Evolutionary conservation across 2,329 filamentous ascomycete species (phyloP), one percentile per base, ranked within the genome.

Genomic region (Rasamsonia emersonii): DNA sequence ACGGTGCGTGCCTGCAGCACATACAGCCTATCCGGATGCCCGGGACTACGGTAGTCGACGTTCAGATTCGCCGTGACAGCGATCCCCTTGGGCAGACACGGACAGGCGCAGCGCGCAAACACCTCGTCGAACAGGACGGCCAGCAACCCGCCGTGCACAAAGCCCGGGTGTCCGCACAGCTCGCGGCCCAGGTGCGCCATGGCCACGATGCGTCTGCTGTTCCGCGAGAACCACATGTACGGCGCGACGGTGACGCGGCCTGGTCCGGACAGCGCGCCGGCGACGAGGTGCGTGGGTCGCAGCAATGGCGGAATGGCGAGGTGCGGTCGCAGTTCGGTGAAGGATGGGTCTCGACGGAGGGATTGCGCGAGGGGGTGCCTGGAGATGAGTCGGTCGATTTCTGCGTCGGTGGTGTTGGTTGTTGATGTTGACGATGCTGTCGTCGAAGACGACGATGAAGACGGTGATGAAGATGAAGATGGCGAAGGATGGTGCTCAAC

Each of bases 231-330:
- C 46, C 49, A 57, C 41, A 56, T 50, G 21, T 86, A 71, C 2
- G 88, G 86, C 3, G 86, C 84, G 0, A 93, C 79, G 2, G 75
- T 73, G 40, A 96, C 73, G 55, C 76, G 81, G 15, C 77, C 76
- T 0, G 77, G 68, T 0, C 86, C 86, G 20, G 79, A 53, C 10
- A 96, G 67, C 14, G 81, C 80, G 4, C 84, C 83, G 15, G 73
- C 85, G 0, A 86, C 94, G 35, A 96, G 69, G 57, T 82, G 93
- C 49, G 82, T 74, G 2, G 65, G 62, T 16, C 81, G 73, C 53
- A 84, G 73, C 1, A 69, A 57, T 4, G 69, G 62, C 0, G 86
- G 82, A 52, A 95, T 82, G 58, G 86, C 86, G 53, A 93, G 68
- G 53, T 93, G 85, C 3, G 88, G 88, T 15, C 88, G 73, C 18